Base-by-base conservation (phyloP, 2,329 filamentous ascomycete species). In the Botrytis tulipae region DNA sequence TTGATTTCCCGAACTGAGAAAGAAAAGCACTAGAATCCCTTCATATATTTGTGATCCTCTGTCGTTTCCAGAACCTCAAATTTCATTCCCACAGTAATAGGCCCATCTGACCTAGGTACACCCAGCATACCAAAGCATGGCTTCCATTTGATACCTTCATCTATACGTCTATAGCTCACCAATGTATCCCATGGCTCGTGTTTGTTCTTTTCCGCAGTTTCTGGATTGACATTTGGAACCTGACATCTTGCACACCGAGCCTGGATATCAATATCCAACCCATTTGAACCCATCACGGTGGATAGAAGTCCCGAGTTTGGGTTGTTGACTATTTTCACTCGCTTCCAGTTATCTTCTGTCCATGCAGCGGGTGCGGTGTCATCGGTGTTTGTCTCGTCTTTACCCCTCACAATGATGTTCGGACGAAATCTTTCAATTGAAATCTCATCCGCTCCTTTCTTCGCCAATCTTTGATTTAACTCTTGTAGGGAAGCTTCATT, bases 181-280 rank as follows among this genome's bases (percentile, higher is more conserved):
- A 92, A 82, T 0, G 89, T 87, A 74, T 83, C 84, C 79, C 89
- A 87, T 0, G 90, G 14, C 88, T 91, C 3, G 84, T 90, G 71
- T 35, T 75, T 69, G 67, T 79, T 73, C 62, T 76, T 77, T 35
- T 78, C 77, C 29, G 76, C 78, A 0, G 78, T 78, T 10, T 75
- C 71, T n/a, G 86, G 91, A 79, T 93, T 85, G 1, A 92, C 89
- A 77, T 93, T 93, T 32, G 91, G 91, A 75, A 93, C 80, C 76
- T 89, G 91, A 82, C 92, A 93, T 73, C 91, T 86, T 2, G 90
- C 89, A 3, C 90, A 92, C 46, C 90, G 87, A 77, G 90, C 91
- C 0, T 89, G 86, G n/a, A 90, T 84, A 75, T 87, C 84, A 74
- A 89, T 88, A 1, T 88, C 84, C 5, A 77, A 6, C 4, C 72